These are phyloP conservation scores for Solanum okadae DNA, from an alignment of 257 asterid species.

Conservation along the genomic window DNA sequence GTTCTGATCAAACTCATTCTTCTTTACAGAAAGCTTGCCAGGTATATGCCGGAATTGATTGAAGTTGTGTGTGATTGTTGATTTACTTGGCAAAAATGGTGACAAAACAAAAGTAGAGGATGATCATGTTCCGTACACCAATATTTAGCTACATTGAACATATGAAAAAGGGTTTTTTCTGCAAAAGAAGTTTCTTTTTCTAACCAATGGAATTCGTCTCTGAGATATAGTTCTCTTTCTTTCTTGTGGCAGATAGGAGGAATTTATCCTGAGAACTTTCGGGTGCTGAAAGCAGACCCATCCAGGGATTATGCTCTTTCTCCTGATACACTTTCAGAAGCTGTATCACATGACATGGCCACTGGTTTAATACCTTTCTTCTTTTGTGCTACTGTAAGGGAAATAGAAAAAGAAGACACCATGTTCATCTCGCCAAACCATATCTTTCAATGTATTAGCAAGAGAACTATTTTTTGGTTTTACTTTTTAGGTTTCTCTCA, in stretches of 20 bases:
- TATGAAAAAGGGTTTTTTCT: background rate
- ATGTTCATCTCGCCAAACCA: constrained; percentile 1
- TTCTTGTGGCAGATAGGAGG: constrained; percentile 68
- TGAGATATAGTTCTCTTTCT: background rate
- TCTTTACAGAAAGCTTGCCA: constrained; percentile 80
- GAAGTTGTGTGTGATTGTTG: background rate
- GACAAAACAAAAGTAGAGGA: background rate
- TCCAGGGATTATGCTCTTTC: constrained; percentile 64
- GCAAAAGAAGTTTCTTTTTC: background rate
- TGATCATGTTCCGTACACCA: background rate
- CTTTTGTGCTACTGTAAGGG: constrained; percentile 93
- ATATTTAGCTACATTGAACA: background rate
- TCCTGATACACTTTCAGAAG: constrained; percentile 53
- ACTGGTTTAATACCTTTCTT: constrained; percentile 91
- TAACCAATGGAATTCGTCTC: background rate
- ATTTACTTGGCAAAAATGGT: background rate
- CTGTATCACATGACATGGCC: constrained; percentile 52
- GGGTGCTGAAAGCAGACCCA: constrained; percentile 61
- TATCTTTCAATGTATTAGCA: background rate
- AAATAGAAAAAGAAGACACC: background rate
- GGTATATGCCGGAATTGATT: constrained; percentile 26
- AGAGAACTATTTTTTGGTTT: background rate
- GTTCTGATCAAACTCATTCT: constrained; percentile 90
- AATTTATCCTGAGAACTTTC: constrained; percentile 58
- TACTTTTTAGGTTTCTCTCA: background rate